These are phyloP conservation scores for Trametes pubescens DNA, from an alignment of 1,284 basidiomycete species.

Conservation along the genomic window DNA sequence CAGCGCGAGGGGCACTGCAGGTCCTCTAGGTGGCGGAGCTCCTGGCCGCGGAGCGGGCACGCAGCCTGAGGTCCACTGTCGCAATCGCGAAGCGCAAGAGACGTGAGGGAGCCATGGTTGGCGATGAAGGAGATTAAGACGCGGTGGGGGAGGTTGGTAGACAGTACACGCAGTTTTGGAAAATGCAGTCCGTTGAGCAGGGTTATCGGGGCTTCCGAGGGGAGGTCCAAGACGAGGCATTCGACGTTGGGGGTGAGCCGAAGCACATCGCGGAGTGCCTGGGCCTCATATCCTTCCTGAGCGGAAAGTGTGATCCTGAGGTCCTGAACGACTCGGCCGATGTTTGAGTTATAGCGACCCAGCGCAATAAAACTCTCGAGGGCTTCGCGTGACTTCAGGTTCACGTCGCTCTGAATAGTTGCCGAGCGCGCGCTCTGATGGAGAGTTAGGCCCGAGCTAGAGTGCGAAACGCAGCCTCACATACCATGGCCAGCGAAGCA, in stretches of 20 bases:
- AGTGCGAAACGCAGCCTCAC: too few species aligned
- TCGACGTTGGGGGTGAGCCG: slow-evolving; percentile 13
- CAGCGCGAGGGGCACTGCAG: slow-evolving; percentile 15
- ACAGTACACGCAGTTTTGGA: not conserved
- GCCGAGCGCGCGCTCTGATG: too few species aligned
- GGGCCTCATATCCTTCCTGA: not conserved
- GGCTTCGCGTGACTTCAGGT: too few species aligned
- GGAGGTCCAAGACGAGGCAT: slow-evolving; percentile 4
- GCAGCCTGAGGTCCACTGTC: not conserved
- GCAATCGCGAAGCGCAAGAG: slow-evolving; percentile 1
- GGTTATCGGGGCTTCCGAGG: not conserved
- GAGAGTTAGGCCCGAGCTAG: too few species aligned
- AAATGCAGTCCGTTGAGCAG: slow-evolving; percentile 10
- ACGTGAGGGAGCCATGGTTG: not conserved
- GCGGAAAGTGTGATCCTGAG: not conserved
- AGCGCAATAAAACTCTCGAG: too few species aligned
- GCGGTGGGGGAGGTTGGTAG: slow-evolving; percentile 13
- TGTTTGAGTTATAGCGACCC: too few species aligned
- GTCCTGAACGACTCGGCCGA: slow-evolving; percentile 8
- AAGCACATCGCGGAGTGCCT: not conserved
- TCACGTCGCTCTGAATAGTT: too few species aligned
- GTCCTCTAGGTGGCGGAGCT: not conserved
- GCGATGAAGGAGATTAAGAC: not conserved
- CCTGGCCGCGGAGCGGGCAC: slow-evolving; percentile 16
- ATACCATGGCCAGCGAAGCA: too few species aligned